Evolutionary conservation across 2,329 filamentous ascomycete species (phyloP).

Genomic region (Aspergillus ibericus): DNA sequence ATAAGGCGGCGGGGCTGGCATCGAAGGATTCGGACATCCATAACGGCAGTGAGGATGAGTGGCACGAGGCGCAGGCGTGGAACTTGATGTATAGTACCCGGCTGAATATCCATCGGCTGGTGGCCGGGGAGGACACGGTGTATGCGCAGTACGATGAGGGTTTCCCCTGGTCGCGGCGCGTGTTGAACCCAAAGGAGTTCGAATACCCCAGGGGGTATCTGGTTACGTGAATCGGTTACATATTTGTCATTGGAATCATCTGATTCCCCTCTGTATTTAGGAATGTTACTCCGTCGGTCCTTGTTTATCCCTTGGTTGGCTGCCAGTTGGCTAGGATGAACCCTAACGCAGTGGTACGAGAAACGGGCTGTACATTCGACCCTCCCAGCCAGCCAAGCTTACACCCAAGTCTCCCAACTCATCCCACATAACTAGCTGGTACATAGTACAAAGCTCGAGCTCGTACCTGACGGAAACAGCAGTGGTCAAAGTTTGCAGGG

Average conservation of each 20-base stretch:
- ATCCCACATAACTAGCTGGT: too few relatives aligned
- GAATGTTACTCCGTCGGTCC: not conserved
- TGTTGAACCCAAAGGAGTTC: slow-evolving; percentile 18
- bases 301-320: not conserved
- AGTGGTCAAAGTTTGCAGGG: not conserved
- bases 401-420: not conserved
- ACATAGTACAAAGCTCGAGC: too few relatives aligned
- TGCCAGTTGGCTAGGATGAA: not conserved
- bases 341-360: too few relatives aligned
- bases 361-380: too few relatives aligned
- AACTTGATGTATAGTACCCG: slow-evolving; percentile 28
- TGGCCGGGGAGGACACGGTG: slow-evolving; percentile 18
- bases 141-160: slow-evolving; percentile 23
- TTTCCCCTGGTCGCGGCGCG: slow-evolving; percentile 21
- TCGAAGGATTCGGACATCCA: slow-evolving; percentile 33
- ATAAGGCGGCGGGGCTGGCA: slow-evolving; percentile 40
- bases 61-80: slow-evolving; percentile 16
- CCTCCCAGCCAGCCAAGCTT: not conserved
- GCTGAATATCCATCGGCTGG: slow-evolving; percentile 25
- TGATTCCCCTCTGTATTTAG: not conserved
- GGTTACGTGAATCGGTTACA: slow-evolving; percentile 9
- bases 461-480: not conserved
- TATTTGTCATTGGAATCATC: not conserved
- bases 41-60: slow-evolving; percentile 15
- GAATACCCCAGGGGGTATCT: slow-evolving; percentile 24